Conservation (phyloP, 176 grass and related monocot species). For the Chrysopogon serrulatus region DNA sequence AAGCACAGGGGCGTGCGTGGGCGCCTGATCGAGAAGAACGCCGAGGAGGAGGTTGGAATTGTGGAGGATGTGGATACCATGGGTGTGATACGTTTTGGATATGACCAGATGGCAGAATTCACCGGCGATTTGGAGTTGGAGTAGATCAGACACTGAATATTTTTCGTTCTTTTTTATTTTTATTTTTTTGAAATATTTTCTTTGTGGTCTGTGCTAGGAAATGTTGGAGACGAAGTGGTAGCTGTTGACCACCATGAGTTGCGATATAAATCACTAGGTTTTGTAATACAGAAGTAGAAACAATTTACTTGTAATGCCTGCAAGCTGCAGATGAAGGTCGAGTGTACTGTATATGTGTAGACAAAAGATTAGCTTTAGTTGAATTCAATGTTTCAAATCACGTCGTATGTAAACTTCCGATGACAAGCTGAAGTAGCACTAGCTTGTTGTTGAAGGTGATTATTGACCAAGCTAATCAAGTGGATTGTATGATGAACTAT, state of each 20-base stretch:
- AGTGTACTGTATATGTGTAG: not conserved
- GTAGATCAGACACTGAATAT: conserved; percentile 49
- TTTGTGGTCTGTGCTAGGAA: not conserved
- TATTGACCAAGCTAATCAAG: not conserved
- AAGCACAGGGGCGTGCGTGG: conserved; percentile 70
- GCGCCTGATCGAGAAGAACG: conserved; percentile 54
- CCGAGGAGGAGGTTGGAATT: conserved; percentile 48
- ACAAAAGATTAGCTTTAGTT: not conserved
- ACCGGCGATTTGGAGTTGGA: conserved; percentile 60
- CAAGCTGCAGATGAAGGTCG: not conserved
- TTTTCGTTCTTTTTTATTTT: not conserved
- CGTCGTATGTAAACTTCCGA: not conserved
- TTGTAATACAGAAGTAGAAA: not conserved
- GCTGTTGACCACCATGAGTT: too few species aligned
- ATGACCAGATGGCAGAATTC: conserved; percentile 81
- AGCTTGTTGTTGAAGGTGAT: not conserved
- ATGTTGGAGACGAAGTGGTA: not conserved
- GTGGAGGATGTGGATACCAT: conserved; percentile 63
- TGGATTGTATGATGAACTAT: not conserved
- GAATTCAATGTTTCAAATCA: not conserved
- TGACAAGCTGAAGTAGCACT: not conserved
- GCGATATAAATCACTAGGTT: not conserved
- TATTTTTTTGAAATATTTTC: not conserved
- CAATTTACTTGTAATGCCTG: not conserved
- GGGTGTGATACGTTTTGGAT: conserved; percentile 59